These are phyloP conservation scores for Eucalyptus tenuipes DNA, from an alignment of 345 rosid genomes.

Conservation along the genomic window DNA sequence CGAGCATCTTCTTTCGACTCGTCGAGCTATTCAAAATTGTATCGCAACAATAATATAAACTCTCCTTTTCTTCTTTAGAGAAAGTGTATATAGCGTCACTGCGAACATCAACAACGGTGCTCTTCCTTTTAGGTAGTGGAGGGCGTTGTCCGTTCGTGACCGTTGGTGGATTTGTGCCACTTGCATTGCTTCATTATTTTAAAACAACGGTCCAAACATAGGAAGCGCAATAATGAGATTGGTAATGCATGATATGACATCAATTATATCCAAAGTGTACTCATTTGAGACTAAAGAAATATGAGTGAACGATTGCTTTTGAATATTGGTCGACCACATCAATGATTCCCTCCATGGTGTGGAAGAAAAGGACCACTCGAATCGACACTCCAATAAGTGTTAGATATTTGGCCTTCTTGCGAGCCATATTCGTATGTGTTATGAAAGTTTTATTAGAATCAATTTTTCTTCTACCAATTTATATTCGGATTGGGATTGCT, in stretches of 20 bases:
- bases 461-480: background rate
- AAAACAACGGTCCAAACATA: background rate
- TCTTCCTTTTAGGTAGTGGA: background rate
- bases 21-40: background rate
- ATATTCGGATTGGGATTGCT: background rate
- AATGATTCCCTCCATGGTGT: background rate
- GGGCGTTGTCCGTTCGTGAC: background rate
- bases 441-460: too few relatives aligned
- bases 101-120: background rate
- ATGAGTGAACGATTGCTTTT: background rate
- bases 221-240: background rate
- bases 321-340: background rate
- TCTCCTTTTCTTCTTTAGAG: background rate
- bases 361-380: background rate
- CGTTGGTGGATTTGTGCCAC: background rate
- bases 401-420: background rate
- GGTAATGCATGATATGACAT: background rate
- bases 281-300: background rate
- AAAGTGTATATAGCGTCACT: background rate
- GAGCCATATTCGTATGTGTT: accelerated
- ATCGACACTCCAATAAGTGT: background rate
- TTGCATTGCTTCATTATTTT: background rate
- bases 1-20: background rate
- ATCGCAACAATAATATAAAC: background rate
- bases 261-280: background rate